Evolutionary conservation across 2,329 filamentous ascomycete genomes (phyloP).

Genomic region (Monilinia fructicola): DNA sequence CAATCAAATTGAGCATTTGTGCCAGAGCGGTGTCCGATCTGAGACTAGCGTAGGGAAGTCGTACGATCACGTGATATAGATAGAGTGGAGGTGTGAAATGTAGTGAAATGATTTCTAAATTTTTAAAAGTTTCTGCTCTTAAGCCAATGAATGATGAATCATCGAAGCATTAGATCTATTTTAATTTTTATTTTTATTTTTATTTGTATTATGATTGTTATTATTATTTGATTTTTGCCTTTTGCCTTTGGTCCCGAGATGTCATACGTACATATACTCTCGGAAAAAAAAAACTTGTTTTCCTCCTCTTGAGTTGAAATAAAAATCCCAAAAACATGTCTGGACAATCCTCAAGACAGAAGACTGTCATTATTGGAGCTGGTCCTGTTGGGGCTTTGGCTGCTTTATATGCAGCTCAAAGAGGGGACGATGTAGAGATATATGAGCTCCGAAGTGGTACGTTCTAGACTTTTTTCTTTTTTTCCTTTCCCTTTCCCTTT

Average conservation of each 20-base stretch:
- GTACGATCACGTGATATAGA: neutral
- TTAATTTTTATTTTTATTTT: too few relatives aligned
- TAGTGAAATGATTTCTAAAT: conserved; percentile 17
- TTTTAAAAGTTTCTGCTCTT: neutral
- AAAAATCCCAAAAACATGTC: neutral
- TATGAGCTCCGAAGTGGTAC: conserved; percentile 91
- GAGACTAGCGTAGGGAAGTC: neutral
- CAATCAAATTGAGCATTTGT: neutral
- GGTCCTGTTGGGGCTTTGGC: conserved; percentile 92
- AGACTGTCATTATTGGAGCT: conserved; percentile 79
- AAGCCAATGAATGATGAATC: conserved; percentile 7
- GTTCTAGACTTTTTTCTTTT: conserved; percentile 40
- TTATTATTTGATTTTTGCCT: neutral
- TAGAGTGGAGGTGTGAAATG: neutral
- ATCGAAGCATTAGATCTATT: conserved; percentile 1
- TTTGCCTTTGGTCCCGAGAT: too few relatives aligned
- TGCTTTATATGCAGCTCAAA: conserved; percentile 84
- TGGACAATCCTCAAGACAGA: conserved; percentile 30
- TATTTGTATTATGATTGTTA: too few relatives aligned
- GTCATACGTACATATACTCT: too few relatives aligned
- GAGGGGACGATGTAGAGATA: conserved; percentile 87
- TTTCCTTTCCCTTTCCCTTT: too few relatives aligned
- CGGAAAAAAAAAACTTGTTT: too few relatives aligned
- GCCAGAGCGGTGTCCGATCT: conserved; percentile 5
- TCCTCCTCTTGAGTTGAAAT: neutral